These are phyloP conservation scores for Pythium sp. DNA, from an alignment of 352 stramenopile genomes.

Conservation along the genomic window DNA sequence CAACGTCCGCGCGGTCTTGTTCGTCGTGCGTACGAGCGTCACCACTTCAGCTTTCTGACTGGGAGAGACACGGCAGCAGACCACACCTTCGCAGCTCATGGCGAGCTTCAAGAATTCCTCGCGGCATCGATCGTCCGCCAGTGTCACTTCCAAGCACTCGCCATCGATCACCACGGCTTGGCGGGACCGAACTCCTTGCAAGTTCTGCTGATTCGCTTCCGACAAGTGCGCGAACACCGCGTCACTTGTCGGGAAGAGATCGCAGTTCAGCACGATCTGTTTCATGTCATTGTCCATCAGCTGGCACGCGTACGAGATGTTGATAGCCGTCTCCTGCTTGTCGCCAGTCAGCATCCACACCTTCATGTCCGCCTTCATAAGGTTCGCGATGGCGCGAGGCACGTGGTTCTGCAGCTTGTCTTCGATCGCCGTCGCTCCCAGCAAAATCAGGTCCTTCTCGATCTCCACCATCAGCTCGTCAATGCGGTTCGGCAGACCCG, in stretches of 20 bases:
- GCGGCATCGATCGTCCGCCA: constrained; percentile 51
- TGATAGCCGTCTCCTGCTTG: constrained; percentile 94
- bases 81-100: constrained; percentile 68
- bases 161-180: constrained; percentile 70
- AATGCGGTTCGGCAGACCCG: constrained; percentile 60
- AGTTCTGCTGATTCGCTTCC: constrained; percentile 30
- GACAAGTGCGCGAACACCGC: constrained; percentile 34
- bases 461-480: constrained; percentile 75
- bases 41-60: constrained; percentile 83
- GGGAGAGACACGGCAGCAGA: constrained; percentile 81
- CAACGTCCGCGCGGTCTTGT: constrained; percentile 67
- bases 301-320: constrained; percentile 91
- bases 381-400: constrained; percentile 78
- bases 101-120: constrained; percentile 65
- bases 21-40: constrained; percentile 47
- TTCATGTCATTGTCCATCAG: constrained; percentile 88
- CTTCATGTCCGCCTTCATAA: constrained; percentile 87
- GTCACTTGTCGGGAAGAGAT: constrained; percentile 54
- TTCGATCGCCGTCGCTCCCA: constrained; percentile 92
- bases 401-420: constrained; percentile 93
- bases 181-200: constrained; percentile 24
- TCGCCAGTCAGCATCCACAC: constrained; percentile 94
- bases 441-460: constrained; percentile 73
- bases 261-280: constrained; percentile 64
- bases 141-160: constrained; percentile 61